Evolutionary conservation across 1,284 basidiomycete species (phyloP).

Genomic region (Pseudozyma pruni): DNA sequence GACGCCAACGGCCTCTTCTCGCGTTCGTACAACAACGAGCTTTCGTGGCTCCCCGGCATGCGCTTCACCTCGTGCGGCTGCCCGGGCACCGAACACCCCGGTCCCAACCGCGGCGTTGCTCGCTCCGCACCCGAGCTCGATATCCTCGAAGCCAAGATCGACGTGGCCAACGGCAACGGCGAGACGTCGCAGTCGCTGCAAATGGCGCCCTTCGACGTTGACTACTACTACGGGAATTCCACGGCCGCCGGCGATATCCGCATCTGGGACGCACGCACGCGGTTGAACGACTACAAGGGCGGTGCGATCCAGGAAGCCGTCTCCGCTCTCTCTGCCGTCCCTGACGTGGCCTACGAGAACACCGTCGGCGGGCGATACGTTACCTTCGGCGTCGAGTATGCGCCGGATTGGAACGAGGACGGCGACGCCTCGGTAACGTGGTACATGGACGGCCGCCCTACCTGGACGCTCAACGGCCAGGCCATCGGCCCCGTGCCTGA

Average conservation of each 20-base stretch:
- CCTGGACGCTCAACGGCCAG: slow-evolving; percentile 58
- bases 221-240: slow-evolving; percentile 59
- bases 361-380: slow-evolving; percentile 35
- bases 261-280: slow-evolving; percentile 52
- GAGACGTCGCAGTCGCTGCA: slow-evolving; percentile 65
- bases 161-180: slow-evolving; percentile 67
- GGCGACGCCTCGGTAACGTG: slow-evolving; percentile 60
- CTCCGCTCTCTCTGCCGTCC: slow-evolving; percentile 59
- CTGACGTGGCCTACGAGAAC: slow-evolving; percentile 53
- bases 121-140: slow-evolving; percentile 67
- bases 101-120: slow-evolving; percentile 57
- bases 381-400: slow-evolving; percentile 66
- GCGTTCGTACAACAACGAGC: slow-evolving; percentile 35
- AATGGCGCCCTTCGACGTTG: slow-evolving; percentile 66
- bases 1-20: slow-evolving; percentile 42
- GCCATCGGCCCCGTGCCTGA: slow-evolving; percentile 45
- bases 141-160: slow-evolving; percentile 70
- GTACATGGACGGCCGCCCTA: slow-evolving; percentile 63
- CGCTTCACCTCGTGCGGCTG: slow-evolving; percentile 63
- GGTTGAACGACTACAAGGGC: slow-evolving; percentile 64
- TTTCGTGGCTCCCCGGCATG: slow-evolving; percentile 63
- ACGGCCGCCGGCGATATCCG: slow-evolving; percentile 32
- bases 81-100: slow-evolving; percentile 59
- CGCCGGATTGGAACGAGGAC: slow-evolving; percentile 58
- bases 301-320: slow-evolving; percentile 65